Evolutionary conservation across 768 basidiomycete species (phyloP), one percentile per base, ranked within the genome.

Genomic region (Hebeloma cylindrosporum): DNA sequence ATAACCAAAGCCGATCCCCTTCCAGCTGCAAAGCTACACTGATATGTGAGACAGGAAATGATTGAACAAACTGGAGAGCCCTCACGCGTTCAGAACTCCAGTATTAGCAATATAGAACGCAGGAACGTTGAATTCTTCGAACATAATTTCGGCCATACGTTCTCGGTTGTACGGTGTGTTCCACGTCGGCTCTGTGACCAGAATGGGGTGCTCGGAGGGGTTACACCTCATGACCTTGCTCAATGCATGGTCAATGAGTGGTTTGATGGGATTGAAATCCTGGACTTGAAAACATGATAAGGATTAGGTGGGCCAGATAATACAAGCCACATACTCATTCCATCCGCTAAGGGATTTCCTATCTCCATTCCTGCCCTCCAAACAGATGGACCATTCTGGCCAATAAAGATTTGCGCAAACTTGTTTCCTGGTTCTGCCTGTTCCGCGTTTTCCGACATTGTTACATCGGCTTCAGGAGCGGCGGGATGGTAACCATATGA

Each of bases 41-140:
- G 14, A 46, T 14, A 47, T 21, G 20, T 11, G 7, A 6, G 16
- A 33, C 37, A 29, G 32, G 14, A 26, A 8, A 11, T 13, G 18
- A 18, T 5, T 22, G 2, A 40, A 16, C 28, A 45, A 52, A 23
- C 13, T 23, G 22, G 25, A 26, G 17, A 28, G 52, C 4, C 67
- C 82, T 56, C 65, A 97, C 92, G 95, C 88, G 61, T 90, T 94
- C 44, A 98, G 68, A 10, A 98, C 95, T 16, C 90, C 88, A 17
- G 88, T 88, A 60, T 97, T 96, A 11, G 94, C 93, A 28, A 95
- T 88, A 62, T 98, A 99, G 68, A 95, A 93, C 2, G 94, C 96
- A 7, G 96, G 95, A 5, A 86, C 87, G 35, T 89, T 74, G 56
- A 96, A 95, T 55, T 95, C 87, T 66, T 99, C 96, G 58, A 98